Conservation (phyloP, 495 filamentous ascomycete genomes). For the Ascodesmis nigricans region DNA sequence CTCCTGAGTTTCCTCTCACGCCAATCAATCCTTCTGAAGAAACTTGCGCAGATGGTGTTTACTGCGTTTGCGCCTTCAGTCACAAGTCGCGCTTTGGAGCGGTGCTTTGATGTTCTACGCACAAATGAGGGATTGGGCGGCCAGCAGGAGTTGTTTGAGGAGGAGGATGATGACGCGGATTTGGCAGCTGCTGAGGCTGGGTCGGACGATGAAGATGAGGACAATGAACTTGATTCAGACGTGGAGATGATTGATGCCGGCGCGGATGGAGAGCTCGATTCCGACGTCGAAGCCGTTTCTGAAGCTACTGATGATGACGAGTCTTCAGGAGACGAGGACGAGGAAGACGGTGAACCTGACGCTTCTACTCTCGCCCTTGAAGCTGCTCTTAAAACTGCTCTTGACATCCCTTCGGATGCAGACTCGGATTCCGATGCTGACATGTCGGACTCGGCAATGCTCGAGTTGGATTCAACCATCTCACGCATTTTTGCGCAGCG, state of each 20-base stretch:
- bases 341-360: conserved; percentile 9
- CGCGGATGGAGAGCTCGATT: conserved; percentile 22
- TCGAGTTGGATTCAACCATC: conserved; percentile 61
- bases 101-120: conserved; percentile 49
- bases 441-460: conserved; percentile 93
- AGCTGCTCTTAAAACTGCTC: conserved; percentile 51
- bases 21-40: conserved; percentile 62
- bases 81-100: conserved; percentile 46
- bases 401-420: conserved; percentile 37
- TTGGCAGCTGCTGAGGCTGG: conserved; percentile 25
- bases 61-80: conserved; percentile 49
- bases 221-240: conserved; percentile 21
- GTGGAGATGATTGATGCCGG: conserved; percentile 15
- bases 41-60: conserved; percentile 73
- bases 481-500: conserved; percentile 63
- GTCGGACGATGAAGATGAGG: conserved; percentile 26
- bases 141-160: conserved; percentile 67
- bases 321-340: conserved; percentile 6
- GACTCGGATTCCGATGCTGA: conserved; percentile 41
- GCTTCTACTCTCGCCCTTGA: conserved; percentile 29
- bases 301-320: conserved; percentile 2
- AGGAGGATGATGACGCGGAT: conserved; percentile 41
- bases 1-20: conserved; percentile 71
- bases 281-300: conserved; percentile 25
- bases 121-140: conserved; percentile 64